phyloP scores from a whole-genome alignment of 2,329 filamentous ascomycete genomes.

The Beauveria rudraprayagi region DNA sequence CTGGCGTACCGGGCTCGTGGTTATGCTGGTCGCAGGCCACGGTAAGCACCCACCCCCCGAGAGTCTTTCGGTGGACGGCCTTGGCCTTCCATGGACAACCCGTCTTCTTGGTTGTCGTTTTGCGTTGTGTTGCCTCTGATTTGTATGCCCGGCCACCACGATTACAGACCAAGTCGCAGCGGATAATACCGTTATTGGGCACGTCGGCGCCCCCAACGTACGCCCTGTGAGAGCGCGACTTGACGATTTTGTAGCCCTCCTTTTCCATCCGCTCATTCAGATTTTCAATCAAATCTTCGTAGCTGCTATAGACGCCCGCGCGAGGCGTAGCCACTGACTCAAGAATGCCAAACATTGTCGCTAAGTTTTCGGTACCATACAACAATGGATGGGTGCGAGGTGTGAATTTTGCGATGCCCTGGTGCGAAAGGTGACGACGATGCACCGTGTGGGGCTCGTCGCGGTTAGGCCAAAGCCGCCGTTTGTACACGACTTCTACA shows the following conservation, averaged over 20 bases:
- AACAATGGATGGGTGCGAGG: conserved; percentile 10
- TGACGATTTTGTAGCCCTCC: conserved; percentile 39
- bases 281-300: conserved; percentile 33
- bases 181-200: conserved; percentile 35
- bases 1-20: conserved; percentile 36
- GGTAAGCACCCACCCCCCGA: conserved; percentile 37
- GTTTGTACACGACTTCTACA: background rate
- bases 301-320: conserved; percentile 29
- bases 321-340: conserved; percentile 31
- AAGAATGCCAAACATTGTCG: conserved; percentile 36
- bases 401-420: background rate
- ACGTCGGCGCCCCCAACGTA: conserved; percentile 32
- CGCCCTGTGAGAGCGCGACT: conserved; percentile 34
- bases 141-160: conserved; percentile 36
- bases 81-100: conserved; percentile 39
- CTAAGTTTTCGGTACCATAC: conserved; percentile 20
- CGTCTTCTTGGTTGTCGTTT: conserved; percentile 38
- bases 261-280: conserved; percentile 34
- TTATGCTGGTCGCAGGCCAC: conserved; percentile 37
- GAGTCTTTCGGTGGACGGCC: conserved; percentile 34
- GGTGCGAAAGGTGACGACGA: background rate
- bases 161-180: conserved; percentile 38
- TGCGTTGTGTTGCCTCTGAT: conserved; percentile 36
- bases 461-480: background rate
- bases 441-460: background rate